These are phyloP conservation scores for Cercospora canescens DNA, from an alignment of 2,329 filamentous ascomycete genomes.

Conservation along the genomic window DNA sequence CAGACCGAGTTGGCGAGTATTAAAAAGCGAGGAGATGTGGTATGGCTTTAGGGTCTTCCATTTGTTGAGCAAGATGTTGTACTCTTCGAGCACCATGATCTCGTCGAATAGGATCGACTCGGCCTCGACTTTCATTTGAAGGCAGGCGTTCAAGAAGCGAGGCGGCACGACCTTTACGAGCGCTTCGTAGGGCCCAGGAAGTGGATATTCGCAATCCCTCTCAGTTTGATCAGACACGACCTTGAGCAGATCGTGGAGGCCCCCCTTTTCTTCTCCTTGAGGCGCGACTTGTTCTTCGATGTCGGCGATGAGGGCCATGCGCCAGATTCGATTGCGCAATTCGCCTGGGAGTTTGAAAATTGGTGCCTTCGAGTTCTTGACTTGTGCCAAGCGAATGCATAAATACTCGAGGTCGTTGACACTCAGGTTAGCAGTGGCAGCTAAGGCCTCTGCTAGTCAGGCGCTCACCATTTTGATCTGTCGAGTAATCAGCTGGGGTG, in stretches of 20 bases:
- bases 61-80: background rate
- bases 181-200: no score
- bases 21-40: background rate
- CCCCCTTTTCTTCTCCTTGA: background rate
- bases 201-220: no score
- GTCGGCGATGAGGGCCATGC: conserved; percentile 1
- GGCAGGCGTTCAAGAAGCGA: background rate
- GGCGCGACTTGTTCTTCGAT: background rate
- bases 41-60: background rate
- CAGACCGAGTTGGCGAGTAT: background rate
- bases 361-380: background rate
- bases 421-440: background rate
- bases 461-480: background rate
- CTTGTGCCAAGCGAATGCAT: background rate
- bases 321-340: conserved; percentile 2
- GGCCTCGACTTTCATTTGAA: background rate
- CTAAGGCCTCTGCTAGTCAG: background rate
- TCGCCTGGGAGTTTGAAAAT: background rate
- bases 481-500: background rate
- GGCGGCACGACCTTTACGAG: no score
- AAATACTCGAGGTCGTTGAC: background rate
- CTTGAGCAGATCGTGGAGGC: no score
- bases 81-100: background rate
- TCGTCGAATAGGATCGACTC: background rate
- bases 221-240: no score